These are phyloP conservation scores for Suhomyces bolitotheri DNA, from an alignment of 1,139 yeast species.

Conservation along the genomic window DNA sequence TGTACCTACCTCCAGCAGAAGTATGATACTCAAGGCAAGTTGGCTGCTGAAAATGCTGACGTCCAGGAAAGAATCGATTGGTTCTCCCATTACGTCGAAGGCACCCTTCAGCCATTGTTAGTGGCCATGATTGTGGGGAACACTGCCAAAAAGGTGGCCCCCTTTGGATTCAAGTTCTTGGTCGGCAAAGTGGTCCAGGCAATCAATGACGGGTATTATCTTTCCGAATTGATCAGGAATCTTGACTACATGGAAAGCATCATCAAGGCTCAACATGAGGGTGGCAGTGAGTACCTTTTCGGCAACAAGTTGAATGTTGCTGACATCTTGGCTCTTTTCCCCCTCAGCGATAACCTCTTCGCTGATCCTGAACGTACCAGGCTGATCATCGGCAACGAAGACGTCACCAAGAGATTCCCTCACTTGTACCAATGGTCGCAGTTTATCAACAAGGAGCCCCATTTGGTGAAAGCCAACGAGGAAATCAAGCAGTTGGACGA, in stretches of 20 bases:
- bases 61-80: slow-evolving; percentile 34
- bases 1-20: slow-evolving; percentile 31
- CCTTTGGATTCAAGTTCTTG: slow-evolving; percentile 29
- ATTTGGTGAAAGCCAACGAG: slow-evolving; percentile 23
- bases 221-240: slow-evolving; percentile 26
- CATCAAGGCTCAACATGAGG: slow-evolving; percentile 28
- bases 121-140: slow-evolving; percentile 33
- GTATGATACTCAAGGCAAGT: slow-evolving; percentile 29
- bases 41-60: slow-evolving; percentile 26
- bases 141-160: slow-evolving; percentile 31
- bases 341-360: slow-evolving; percentile 28
- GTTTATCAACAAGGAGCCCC: slow-evolving; percentile 21
- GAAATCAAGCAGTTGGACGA: slow-evolving; percentile 13
- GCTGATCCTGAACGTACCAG: slow-evolving; percentile 13
- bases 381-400: slow-evolving; percentile 7
- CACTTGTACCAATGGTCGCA: slow-evolving; percentile 29
- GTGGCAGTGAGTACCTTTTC: slow-evolving; percentile 32
- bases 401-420: slow-evolving; percentile 21
- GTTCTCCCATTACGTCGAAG: slow-evolving; percentile 43
- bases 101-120: slow-evolving; percentile 36
- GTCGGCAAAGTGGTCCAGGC: slow-evolving; percentile 26
- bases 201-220: slow-evolving; percentile 31
- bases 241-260: slow-evolving; percentile 34
- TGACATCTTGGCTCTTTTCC: slow-evolving; percentile 41
- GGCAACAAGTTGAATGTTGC: slow-evolving; percentile 41